A percentile compares a stretch with the other conserved stretches of the same genome.
Evolutionary conservation across 1,139 yeast species (phyloP).

Genomic region (Schwanniomyces etchellsii): DNA sequence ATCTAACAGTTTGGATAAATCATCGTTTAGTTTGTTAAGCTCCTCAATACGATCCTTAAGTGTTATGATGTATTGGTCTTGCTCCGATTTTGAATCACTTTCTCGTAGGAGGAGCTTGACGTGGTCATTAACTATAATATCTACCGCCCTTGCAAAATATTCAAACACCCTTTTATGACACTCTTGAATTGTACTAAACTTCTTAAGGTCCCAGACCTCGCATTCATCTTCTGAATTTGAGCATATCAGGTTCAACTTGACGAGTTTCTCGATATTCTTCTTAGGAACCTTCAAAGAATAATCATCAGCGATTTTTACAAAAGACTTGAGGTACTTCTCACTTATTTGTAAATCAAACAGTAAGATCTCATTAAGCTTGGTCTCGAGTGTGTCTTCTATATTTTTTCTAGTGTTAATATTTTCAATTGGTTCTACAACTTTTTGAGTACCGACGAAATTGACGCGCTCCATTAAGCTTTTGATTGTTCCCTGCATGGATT

Average conservation of each 20-base stretch:
- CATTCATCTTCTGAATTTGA: constrained; percentile 4
- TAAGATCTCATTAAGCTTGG: constrained; percentile 34
- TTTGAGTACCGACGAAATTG: constrained; percentile 12
- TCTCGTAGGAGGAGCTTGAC: constrained; percentile 38
- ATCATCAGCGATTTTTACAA: constrained; percentile 54
- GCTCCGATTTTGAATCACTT: constrained; percentile 16
- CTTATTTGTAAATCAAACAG: constrained; percentile 34
- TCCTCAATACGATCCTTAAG: constrained; percentile 28
- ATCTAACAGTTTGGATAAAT: constrained; percentile 16
- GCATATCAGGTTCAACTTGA: constrained; percentile 9
- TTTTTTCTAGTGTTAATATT: constrained; percentile 10
- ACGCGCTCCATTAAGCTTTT: constrained; percentile 14
- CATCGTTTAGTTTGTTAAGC: constrained; percentile 21
- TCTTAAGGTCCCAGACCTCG: constrained; percentile 13
- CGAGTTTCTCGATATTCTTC: constrained; percentile 40
- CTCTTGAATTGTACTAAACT: constrained; percentile 33
- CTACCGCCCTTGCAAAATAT: constrained; percentile 55
- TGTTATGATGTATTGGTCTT: constrained; percentile 20
- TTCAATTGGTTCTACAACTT: constrained; percentile 7
- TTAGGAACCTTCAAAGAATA: constrained; percentile 53
- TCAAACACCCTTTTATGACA: constrained; percentile 49
- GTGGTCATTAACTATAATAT: constrained; percentile 53
- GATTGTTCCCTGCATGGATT: constrained; percentile 25
- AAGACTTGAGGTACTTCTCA: constrained; percentile 38
- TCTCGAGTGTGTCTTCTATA: constrained; percentile 26